Percentiles rank a stretch among this genome's conserved stretches.
phyloP scores from a whole-genome alignment of 169 alveolate genomes.

The Eimeria sp. region DNA sequence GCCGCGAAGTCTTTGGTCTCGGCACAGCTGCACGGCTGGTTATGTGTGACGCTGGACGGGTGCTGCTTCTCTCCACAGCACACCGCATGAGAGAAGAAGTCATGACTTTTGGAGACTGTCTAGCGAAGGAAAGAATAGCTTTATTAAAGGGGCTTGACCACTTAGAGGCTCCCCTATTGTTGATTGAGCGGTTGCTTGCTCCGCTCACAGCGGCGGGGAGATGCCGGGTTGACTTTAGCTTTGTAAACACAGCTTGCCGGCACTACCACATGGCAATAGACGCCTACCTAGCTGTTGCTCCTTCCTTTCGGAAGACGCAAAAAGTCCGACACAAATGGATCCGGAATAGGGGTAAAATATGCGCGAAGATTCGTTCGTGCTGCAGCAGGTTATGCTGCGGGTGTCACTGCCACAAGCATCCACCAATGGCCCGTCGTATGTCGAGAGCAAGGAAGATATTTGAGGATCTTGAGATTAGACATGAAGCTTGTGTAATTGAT shows the following conservation, averaged over 20 bases:
- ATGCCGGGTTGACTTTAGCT: slow-evolving; percentile 50
- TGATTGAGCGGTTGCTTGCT: slow-evolving; percentile 64
- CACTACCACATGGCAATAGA: slow-evolving; percentile 65
- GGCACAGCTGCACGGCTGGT: slow-evolving; percentile 64
- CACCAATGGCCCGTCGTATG: slow-evolving; percentile 78
- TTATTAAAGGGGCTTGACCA: slow-evolving; percentile 65
- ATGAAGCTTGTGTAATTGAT: slow-evolving; percentile 56
- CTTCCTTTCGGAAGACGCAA: slow-evolving; percentile 63
- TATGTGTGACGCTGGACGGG: slow-evolving; percentile 62
- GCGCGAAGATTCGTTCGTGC: slow-evolving; percentile 50
- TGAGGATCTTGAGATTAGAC: slow-evolving; percentile 58
- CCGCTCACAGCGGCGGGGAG: slow-evolving; percentile 33
- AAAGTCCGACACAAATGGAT: slow-evolving; percentile 60
- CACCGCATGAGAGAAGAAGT: slow-evolving; percentile 73
- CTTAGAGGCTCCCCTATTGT: slow-evolving; percentile 49
- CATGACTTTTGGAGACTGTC: slow-evolving; percentile 55
- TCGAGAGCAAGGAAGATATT: slow-evolving; percentile 59
- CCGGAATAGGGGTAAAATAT: slow-evolving; percentile 51
- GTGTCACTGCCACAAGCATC: slow-evolving; percentile 71
- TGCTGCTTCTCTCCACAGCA: slow-evolving; percentile 61
- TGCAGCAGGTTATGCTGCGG: slow-evolving; percentile 70
- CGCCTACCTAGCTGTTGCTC: slow-evolving; percentile 56
- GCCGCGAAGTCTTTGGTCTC: slow-evolving; percentile 47
- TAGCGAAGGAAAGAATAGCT: slow-evolving; percentile 68
- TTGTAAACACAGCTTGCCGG: slow-evolving; percentile 67